These are phyloP conservation scores for Escallonia rubra DNA, from an alignment of 129 eudicot genomes.

Conservation along the genomic window DNA sequence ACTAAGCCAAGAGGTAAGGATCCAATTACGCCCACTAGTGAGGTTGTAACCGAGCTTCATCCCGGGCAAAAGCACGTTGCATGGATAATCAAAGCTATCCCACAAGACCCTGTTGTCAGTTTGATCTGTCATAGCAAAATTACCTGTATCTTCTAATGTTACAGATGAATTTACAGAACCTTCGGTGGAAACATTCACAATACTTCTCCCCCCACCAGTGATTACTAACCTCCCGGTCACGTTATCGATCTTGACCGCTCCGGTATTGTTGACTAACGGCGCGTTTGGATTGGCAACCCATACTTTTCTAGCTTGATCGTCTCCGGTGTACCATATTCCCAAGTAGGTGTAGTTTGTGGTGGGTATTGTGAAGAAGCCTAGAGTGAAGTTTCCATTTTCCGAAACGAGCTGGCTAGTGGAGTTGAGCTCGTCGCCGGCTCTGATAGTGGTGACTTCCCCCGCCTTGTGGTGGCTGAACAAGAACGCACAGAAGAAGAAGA, in stretches of 20 bases:
- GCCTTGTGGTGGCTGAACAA: not conserved
- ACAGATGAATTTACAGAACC: not conserved
- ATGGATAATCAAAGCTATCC: conserved; percentile 37
- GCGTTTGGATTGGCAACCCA: conserved; percentile 22
- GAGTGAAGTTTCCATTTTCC: conserved; percentile 8
- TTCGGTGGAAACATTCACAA: not conserved
- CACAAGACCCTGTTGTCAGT: conserved; percentile 11
- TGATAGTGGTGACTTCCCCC: conserved; percentile 2
- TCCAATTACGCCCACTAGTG: conserved; percentile 12
- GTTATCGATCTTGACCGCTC: conserved; percentile 3
- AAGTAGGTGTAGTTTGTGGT: conserved; percentile 1
- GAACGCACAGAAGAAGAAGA: not conserved
- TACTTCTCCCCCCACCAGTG: not conserved
- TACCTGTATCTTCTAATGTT: conserved; percentile 8
- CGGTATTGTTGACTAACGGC: not conserved
- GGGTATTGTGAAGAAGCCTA: conserved; percentile 10
- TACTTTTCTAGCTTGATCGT: not conserved
- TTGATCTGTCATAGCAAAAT: conserved; percentile 8
- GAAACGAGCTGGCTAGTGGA: conserved; percentile 11
- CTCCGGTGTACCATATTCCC: conserved; percentile 22
- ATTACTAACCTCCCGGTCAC: conserved; percentile 2
- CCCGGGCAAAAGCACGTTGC: conserved; percentile 21
- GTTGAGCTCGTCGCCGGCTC: conserved; percentile 7
- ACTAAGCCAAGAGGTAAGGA: conserved; percentile 13
- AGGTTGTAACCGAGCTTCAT: conserved; percentile 22